phyloP scores from a whole-genome alignment of 306 rosid genomes.

The Prosopis cineraria region DNA sequence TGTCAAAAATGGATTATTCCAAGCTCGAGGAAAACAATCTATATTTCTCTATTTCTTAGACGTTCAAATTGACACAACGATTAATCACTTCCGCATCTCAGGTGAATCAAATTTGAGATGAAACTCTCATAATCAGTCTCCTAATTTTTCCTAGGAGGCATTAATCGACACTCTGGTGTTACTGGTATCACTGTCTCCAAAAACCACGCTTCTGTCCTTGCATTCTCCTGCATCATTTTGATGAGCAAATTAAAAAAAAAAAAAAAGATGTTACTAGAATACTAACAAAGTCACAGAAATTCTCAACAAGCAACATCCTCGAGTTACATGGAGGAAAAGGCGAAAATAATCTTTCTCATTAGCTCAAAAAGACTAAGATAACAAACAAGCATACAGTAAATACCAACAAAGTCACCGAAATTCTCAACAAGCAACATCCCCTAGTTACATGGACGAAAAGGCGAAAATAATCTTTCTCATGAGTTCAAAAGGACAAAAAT shows the following conservation, averaged over 20 bases:
- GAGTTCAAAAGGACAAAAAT: not conserved
- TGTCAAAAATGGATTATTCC: slow-evolving; percentile 8
- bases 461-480: not conserved
- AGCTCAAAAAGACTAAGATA: not conserved
- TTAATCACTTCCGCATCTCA: not conserved
- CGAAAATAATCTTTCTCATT: not conserved
- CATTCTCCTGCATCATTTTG: slow-evolving; percentile 48
- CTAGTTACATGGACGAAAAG: not conserved
- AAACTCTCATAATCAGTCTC: slow-evolving; percentile 3
- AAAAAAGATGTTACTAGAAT: not conserved
- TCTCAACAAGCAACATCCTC: not conserved
- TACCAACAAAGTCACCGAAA: too few species aligned
- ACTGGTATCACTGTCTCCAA: slow-evolving; percentile 54
- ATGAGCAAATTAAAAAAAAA: not conserved
- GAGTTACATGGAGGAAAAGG: not conserved
- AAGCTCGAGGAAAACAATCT: slow-evolving; percentile 1
- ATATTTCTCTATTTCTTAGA: not conserved
- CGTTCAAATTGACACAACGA: not conserved
- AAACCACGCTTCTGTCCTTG: slow-evolving; percentile 70
- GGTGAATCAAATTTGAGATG: not conserved
- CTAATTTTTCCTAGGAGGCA: not conserved
- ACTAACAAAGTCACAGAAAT: not conserved
- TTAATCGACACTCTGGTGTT: slow-evolving; percentile 24
- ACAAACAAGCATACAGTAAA: not conserved
- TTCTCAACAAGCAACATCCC: not conserved